These are phyloP conservation scores for Cordyceps fumosorosea DNA, from an alignment of 2,329 filamentous ascomycete species.

Conservation along the genomic window DNA sequence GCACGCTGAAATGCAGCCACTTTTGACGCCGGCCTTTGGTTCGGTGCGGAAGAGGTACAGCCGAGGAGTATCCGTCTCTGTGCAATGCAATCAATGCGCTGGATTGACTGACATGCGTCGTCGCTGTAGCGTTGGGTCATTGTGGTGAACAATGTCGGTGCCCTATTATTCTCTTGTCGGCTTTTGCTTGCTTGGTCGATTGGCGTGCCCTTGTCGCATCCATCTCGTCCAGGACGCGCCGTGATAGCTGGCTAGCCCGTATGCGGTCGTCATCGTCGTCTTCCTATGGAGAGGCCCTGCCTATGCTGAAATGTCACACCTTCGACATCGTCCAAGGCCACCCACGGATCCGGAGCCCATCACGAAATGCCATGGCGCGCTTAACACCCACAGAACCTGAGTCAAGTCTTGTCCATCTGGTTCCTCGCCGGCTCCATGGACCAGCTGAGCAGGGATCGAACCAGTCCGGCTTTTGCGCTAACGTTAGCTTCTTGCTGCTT, in stretches of 20 bases:
- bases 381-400: slow-evolving; percentile 3
- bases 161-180: neutral
- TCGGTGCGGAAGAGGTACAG: neutral
- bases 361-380: neutral
- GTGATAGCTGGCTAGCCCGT: neutral
- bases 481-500: neutral
- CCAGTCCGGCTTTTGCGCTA: neutral
- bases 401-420: neutral
- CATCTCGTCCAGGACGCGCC: neutral
- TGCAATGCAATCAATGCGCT: too few relatives aligned
- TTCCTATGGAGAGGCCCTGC: neutral
- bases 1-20: slow-evolving; percentile 10
- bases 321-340: neutral
- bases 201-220: neutral
- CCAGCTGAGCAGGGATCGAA: slow-evolving; percentile 7
- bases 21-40: neutral
- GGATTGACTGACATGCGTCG: neutral
- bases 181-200: neutral
- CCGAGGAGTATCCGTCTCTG: neutral
- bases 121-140: too few relatives aligned
- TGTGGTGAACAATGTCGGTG: neutral
- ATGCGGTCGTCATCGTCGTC: neutral
- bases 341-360: neutral
- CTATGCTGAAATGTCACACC: neutral
- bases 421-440: neutral